phyloP scores from a whole-genome alignment of 2,329 filamentous ascomycete genomes.

The Hymenoscyphus scutula region DNA sequence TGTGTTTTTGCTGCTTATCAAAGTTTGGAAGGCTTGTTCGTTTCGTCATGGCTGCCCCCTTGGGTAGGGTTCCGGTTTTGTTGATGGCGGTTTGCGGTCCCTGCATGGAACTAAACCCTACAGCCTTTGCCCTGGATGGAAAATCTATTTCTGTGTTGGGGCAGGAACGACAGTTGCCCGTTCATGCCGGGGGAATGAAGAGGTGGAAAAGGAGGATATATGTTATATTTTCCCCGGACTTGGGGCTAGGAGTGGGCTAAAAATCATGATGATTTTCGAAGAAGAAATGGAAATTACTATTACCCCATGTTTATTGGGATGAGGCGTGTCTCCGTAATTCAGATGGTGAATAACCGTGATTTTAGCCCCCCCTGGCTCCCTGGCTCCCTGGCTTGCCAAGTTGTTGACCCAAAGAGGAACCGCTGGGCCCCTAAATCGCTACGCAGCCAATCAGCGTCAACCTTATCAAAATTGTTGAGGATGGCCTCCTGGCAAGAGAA shows the following conservation, averaged over 20 bases:
- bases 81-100: constrained; percentile 7
- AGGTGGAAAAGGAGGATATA: no score
- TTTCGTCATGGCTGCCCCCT: neutral
- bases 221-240: no score
- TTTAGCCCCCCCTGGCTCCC: neutral
- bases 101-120: constrained; percentile 13
- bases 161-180: neutral
- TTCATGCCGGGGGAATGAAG: no score
- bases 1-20: constrained; percentile 5
- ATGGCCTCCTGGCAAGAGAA: neutral
- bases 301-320: no score
- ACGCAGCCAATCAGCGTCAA: neutral
- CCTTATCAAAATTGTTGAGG: neutral
- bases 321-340: neutral
- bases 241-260: no score
- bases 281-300: no score
- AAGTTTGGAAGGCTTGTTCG: neutral
- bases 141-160: constrained; percentile 3
- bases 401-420: neutral
- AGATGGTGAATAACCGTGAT: neutral
- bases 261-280: no score
- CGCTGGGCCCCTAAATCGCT: constrained; percentile 1
- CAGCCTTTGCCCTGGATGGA: neutral
- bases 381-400: constrained; percentile 5
- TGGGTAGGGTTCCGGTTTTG: neutral